phyloP scores from a whole-genome alignment of 164 flowering plant species.

The Cinnamomum micranthum region DNA sequence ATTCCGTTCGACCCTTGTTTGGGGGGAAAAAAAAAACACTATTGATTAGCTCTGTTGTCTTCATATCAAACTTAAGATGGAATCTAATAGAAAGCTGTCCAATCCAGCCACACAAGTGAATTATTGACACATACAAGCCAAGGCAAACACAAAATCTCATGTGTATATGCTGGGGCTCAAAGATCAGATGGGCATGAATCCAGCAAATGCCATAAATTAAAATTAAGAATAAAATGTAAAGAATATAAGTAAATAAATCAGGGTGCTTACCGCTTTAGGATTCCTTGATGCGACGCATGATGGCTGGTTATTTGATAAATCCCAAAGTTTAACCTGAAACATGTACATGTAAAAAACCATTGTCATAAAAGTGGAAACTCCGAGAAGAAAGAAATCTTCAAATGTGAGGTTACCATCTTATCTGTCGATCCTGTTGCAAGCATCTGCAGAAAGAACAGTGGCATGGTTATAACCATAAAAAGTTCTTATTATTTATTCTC shows the following conservation, averaged over 20 bases:
- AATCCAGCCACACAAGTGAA: no score
- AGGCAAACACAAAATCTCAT: no score
- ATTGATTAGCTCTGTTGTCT: no score
- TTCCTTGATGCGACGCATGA: conserved; percentile 64
- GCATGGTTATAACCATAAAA: neutral
- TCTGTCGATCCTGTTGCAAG: conserved; percentile 89
- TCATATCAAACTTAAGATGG: no score
- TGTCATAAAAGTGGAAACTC: neutral
- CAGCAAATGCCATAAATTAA: no score
- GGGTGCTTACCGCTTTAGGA: conserved; percentile 71
- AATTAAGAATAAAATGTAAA: no score
- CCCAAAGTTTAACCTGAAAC: conserved; percentile 84
- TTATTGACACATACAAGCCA: no score
- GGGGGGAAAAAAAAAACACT: no score
- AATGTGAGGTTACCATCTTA: conserved; percentile 54
- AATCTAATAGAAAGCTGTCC: no score
- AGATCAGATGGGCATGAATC: no score
- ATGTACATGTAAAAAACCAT: neutral
- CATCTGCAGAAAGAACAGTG: conserved; percentile 40
- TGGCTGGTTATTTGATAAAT: conserved; percentile 76
- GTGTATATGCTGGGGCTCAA: no score
- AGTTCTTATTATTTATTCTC: neutral
- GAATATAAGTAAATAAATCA: neutral
- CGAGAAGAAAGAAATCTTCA: neutral
- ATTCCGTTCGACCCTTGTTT: no score